Evolutionary conservation across 306 rosid species (phyloP).

Genomic region (Arachis hypogaea): DNA sequence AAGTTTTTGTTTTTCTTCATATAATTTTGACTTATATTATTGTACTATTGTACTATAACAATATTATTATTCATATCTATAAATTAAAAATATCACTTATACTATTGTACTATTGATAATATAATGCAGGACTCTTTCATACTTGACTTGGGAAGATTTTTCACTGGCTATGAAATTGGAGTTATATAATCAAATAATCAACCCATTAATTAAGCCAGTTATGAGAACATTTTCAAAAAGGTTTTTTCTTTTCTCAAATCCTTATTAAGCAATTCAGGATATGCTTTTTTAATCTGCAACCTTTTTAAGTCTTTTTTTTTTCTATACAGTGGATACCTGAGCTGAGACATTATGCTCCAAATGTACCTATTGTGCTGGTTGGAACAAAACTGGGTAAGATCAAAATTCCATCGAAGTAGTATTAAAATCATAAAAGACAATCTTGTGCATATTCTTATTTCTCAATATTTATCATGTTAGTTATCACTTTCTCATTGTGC

Average conservation of each 20-base stretch:
- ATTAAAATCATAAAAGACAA: conserved; percentile 16
- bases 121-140: too few species aligned
- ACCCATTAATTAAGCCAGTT: conserved; percentile 57
- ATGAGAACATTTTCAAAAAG: conserved; percentile 91
- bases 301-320: background rate
- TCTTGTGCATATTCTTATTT: background rate
- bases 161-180: too few species aligned
- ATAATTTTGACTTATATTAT: too few species aligned
- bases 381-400: conserved; percentile 78
- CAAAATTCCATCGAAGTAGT: conserved; percentile 18
- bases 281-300: background rate
- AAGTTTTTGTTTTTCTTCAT: too few species aligned
- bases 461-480: background rate
- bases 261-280: conserved; percentile 7
- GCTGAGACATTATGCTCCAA: conserved; percentile 77
- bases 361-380: conserved; percentile 72
- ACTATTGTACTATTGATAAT: too few species aligned
- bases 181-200: too few species aligned
- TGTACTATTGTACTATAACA: too few species aligned
- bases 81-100: too few species aligned
- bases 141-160: too few species aligned
- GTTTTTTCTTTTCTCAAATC: conserved; percentile 34
- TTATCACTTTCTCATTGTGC: background rate
- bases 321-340: conserved; percentile 74
- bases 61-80: too few species aligned